phyloP scores from a whole-genome alignment of 192 early-diverging fungal genomes.

The Chytriomyces sp. region DNA sequence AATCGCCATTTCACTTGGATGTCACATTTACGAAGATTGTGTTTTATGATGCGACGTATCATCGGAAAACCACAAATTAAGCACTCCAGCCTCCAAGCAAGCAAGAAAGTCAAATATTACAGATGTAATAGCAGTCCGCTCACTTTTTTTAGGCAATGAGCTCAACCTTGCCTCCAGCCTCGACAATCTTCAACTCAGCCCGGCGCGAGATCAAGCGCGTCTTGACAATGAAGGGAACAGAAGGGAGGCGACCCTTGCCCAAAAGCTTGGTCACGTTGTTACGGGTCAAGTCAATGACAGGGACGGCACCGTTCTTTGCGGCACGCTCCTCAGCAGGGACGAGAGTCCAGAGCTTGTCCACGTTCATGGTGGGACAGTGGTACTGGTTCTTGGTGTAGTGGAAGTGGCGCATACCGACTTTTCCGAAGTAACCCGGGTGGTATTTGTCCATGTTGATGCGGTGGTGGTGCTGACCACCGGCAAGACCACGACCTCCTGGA shows the following conservation, averaged over 20 bases:
- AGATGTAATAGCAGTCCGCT: no score
- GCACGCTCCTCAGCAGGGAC: conserved; percentile 84
- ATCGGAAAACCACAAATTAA: no score
- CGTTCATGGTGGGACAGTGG: conserved; percentile 87
- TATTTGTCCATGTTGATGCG: conserved; percentile 99
- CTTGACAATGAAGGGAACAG: conserved; percentile 93
- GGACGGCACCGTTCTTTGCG: conserved; percentile 82
- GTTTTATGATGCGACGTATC: no score
- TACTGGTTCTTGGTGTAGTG: conserved; percentile 90
- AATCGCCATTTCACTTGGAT: no score
- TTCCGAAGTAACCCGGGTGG: conserved; percentile 99
- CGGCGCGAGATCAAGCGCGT: conserved; percentile 85
- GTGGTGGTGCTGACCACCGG: conserved; percentile 99
- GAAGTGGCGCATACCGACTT: conserved; percentile 99
- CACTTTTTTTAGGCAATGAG: conserved; percentile 51
- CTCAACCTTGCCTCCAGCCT: conserved; percentile 81
- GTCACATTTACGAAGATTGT: no score
- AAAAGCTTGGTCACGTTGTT: conserved; percentile 94
- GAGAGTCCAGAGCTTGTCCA: conserved; percentile 92
- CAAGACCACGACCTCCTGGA: conserved; percentile 99
- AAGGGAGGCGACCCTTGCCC: conserved; percentile 88
- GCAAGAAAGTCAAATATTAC: no score
- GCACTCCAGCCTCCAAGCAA: no score
- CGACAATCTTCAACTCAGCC: conserved; percentile 99
- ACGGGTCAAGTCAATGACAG: conserved; percentile 87